Conservation (phyloP, 768 basidiomycete species). For the Kwoniella sp. region DNA sequence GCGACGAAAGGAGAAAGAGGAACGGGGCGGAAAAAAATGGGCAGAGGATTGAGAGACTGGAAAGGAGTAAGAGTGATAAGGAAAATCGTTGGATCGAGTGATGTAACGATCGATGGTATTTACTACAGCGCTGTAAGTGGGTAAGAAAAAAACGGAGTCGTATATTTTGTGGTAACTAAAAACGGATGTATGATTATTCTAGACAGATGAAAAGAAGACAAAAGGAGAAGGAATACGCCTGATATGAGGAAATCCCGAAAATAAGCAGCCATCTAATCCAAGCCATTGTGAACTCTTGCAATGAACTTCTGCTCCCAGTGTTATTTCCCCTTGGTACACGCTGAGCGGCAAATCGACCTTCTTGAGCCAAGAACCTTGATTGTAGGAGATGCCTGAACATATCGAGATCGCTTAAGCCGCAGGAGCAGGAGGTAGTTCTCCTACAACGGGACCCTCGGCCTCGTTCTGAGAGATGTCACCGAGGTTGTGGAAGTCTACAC, state of each 20-base stretch:
- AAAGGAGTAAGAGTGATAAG: too few relatives aligned
- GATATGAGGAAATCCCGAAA: neutral
- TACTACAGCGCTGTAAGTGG: too few relatives aligned
- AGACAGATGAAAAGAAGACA: neutral
- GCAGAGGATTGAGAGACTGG: too few relatives aligned
- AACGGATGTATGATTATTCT: neutral
- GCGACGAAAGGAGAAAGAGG: too few relatives aligned
- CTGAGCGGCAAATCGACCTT: too few relatives aligned
- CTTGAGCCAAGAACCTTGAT: too few relatives aligned
- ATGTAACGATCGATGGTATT: too few relatives aligned
- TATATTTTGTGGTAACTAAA: neutral
- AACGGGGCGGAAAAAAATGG: too few relatives aligned
- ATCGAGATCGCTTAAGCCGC: constrained; percentile 24
- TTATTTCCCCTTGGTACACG: neutral
- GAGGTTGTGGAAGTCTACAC: constrained; percentile 56
- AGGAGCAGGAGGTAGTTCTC: constrained; percentile 44
- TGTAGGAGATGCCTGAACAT: neutral
- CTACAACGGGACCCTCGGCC: constrained; percentile 55
- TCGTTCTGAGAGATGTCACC: constrained; percentile 53
- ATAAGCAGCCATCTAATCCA: neutral
- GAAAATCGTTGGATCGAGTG: too few relatives aligned
- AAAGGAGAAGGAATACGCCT: neutral
- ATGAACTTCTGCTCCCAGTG: neutral
- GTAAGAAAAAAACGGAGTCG: too few relatives aligned
- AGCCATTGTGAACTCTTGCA: neutral